Evolutionary conservation across 805 yeast genomes (phyloP).

Genomic region (Monosporozyma unispora): DNA sequence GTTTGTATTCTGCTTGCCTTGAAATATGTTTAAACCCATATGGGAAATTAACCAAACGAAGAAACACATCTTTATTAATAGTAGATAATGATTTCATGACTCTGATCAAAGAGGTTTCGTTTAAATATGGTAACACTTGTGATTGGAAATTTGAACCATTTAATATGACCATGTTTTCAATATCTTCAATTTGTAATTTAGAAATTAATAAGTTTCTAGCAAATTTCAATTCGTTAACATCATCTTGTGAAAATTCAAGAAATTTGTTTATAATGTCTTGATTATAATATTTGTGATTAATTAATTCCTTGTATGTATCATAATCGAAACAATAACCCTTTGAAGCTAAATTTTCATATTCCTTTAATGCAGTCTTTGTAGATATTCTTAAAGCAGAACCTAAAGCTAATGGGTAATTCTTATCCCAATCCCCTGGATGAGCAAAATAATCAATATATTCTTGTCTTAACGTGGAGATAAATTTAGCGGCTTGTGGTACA

Average conservation of each 20-base stretch:
- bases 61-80: constrained; percentile 5
- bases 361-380: constrained; percentile 19
- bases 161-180: constrained; percentile 7
- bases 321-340: constrained; percentile 28
- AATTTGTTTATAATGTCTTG: constrained; percentile 14
- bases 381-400: constrained; percentile 23
- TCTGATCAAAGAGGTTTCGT: constrained; percentile 19
- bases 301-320: constrained; percentile 25
- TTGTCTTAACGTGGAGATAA: constrained; percentile 15
- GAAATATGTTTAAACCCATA: constrained; percentile 22
- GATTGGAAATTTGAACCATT: constrained; percentile 5
- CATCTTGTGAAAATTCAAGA: constrained; percentile 8
- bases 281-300: constrained; percentile 14
- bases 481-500: constrained; percentile 24
- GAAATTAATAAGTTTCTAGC: constrained; percentile 16
- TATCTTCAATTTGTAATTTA: constrained; percentile 3
- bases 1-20: constrained; percentile 22
- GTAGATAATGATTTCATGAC: constrained; percentile 11
- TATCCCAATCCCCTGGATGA: constrained; percentile 30
- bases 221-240: constrained; percentile 13
- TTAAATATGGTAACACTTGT: constrained; percentile 15
- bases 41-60: constrained; percentile 20
- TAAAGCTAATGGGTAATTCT: constrained; percentile 23
- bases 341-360: constrained; percentile 16
- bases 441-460: constrained; percentile 18